A percentile compares a stretch with the other conserved stretches of the same genome.
phyloP scores from a whole-genome alignment of 495 filamentous ascomycete genomes.

The Annulohypoxylon maeteangense region DNA sequence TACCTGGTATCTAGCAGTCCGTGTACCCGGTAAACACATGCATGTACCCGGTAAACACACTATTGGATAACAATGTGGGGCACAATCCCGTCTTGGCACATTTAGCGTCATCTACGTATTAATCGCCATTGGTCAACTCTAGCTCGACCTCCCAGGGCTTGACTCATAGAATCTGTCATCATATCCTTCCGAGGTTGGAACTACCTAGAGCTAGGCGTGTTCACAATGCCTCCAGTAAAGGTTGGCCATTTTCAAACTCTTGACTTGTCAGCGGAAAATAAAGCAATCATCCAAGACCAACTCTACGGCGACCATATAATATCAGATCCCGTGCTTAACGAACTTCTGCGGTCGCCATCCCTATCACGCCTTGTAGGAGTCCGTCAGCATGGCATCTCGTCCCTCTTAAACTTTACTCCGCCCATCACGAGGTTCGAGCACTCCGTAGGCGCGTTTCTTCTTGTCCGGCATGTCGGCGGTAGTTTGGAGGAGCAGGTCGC shows the following conservation, averaged over 20 bases:
- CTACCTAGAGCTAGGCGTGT: background rate
- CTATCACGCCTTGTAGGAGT: conserved; percentile 52
- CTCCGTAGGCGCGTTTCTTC: conserved; percentile 56
- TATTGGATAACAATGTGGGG: background rate
- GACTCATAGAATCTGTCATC: background rate
- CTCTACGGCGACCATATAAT: conserved; percentile 53
- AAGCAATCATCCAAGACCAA: conserved; percentile 41
- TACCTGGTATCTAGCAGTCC: background rate
- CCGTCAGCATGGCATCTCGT: conserved; percentile 54
- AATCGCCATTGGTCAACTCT: background rate
- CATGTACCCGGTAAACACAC: too few relatives aligned
- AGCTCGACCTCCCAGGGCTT: background rate
- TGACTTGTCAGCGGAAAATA: conserved; percentile 5
- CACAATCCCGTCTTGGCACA: background rate
- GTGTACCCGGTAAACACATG: too few relatives aligned
- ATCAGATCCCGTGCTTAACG: conserved; percentile 51
- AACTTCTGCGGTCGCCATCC: conserved; percentile 51
- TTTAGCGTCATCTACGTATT: background rate
- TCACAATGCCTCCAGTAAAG: conserved; percentile 1
- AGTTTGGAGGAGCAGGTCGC: conserved; percentile 55
- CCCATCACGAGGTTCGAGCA: conserved; percentile 57
- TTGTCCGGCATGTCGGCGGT: conserved; percentile 54
- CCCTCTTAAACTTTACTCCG: conserved; percentile 50
- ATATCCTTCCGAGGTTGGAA: background rate
- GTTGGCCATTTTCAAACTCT: conserved; percentile 16